These are phyloP conservation scores for Globisporangium heterothallicum DNA, from an alignment of 352 stramenopile species.

Conservation along the genomic window DNA sequence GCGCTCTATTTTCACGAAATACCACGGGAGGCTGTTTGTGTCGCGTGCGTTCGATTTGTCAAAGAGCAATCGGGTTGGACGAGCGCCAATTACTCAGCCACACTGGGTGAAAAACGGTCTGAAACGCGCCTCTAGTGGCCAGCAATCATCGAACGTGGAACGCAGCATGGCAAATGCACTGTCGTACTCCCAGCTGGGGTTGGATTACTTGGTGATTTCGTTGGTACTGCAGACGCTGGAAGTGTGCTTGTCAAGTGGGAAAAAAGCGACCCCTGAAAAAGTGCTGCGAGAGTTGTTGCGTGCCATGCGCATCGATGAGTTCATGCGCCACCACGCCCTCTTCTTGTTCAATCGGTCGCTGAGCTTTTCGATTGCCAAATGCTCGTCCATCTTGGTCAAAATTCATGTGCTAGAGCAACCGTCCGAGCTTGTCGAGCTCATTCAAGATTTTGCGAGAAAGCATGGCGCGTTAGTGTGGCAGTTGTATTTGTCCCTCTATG, in stretches of 20 bases:
- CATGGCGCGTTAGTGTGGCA: conserved; percentile 82
- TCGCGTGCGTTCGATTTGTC: conserved; percentile 76
- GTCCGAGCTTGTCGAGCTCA: conserved; percentile 80
- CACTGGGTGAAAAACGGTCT: conserved; percentile 16
- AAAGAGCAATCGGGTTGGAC: conserved; percentile 66
- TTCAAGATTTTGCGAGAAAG: conserved; percentile 84
- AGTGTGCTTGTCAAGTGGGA: conserved; percentile 80
- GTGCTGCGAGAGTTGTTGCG: conserved; percentile 68
- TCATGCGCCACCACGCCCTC: conserved; percentile 79
- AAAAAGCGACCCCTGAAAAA: conserved; percentile 78
- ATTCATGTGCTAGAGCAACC: conserved; percentile 83
- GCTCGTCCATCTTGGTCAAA: conserved; percentile 83
- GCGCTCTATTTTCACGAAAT: conserved; percentile 79
- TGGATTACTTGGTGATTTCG: conserved; percentile 77
- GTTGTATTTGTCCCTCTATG: conserved; percentile 75
- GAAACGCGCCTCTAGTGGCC: conserved; percentile 9
- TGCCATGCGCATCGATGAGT: conserved; percentile 83
- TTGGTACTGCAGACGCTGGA: conserved; percentile 79
- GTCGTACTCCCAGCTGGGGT: conserved; percentile 71
- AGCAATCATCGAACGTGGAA: conserved; percentile 44
- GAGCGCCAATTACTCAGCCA: conserved; percentile 26
- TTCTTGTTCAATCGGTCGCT: conserved; percentile 85
- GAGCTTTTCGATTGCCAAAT: conserved; percentile 83
- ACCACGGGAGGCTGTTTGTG: conserved; percentile 78
- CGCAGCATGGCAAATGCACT: conserved; percentile 75